These are phyloP conservation scores for Cyamopsis tetragonoloba DNA, from an alignment of 306 rosid species.

Conservation along the genomic window DNA sequence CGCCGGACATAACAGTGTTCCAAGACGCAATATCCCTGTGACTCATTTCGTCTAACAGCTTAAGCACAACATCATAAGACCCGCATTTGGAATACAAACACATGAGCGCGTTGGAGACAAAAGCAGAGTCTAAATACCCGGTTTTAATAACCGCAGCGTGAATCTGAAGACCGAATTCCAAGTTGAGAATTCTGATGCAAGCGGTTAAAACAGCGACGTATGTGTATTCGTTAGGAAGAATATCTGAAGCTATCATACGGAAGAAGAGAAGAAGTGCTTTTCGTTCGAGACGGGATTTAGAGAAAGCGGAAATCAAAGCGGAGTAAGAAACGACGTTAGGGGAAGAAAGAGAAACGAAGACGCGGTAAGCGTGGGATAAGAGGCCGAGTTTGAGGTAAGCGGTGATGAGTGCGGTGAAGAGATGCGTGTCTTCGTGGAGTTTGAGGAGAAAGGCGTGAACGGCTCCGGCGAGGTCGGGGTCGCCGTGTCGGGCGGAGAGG, in stretches of 20 bases:
- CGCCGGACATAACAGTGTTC: conserved; percentile 58
- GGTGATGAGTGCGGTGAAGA: conserved; percentile 49
- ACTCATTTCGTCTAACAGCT: conserved; percentile 52
- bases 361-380: conserved; percentile 44
- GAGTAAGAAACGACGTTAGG: conserved; percentile 65
- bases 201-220: conserved; percentile 79
- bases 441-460: conserved; percentile 56
- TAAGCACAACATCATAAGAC: conserved; percentile 31
- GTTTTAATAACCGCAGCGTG: conserved; percentile 59
- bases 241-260: conserved; percentile 47
- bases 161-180: conserved; percentile 55
- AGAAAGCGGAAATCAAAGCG: conserved; percentile 61
- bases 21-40: conserved; percentile 63
- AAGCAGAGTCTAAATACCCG: conserved; percentile 44
- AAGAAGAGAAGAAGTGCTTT: conserved; percentile 62
- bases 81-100: conserved; percentile 55
- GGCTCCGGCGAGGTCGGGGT: conserved; percentile 47
- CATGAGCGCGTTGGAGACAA: conserved; percentile 66
- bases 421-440: conserved; percentile 31
- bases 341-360: conserved; percentile 44
- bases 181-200: conserved; percentile 38
- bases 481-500: conserved; percentile 38
- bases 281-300: conserved; percentile 49
- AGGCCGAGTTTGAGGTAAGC: conserved; percentile 56
- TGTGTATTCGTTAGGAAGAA: conserved; percentile 63